Conservation (phyloP, 306 rosid species). For the Senna siamea region DNA sequence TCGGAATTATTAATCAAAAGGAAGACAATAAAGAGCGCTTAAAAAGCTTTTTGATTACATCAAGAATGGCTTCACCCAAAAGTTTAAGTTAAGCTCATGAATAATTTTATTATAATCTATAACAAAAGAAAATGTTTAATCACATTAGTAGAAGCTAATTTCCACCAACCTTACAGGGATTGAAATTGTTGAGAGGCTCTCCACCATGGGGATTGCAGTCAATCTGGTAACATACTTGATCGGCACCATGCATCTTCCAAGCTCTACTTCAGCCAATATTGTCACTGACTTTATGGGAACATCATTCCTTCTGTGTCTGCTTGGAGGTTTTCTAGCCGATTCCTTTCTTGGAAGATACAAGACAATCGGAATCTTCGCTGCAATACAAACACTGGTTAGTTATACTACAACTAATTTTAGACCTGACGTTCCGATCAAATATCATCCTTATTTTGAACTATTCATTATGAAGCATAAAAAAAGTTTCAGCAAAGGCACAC, state of each 20-base stretch:
- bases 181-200: constrained; percentile 43
- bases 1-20: background rate
- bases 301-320: constrained; percentile 79
- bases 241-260: constrained; percentile 86
- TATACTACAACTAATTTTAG: background rate
- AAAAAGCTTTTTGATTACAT: background rate
- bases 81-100: background rate
- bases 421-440: background rate
- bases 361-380: constrained; percentile 76
- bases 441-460: constrained; percentile 17
- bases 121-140: background rate
- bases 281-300: constrained; percentile 93
- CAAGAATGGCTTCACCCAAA: background rate
- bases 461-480: background rate
- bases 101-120: constrained; percentile 2
- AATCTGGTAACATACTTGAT: constrained; percentile 87
- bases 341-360: constrained; percentile 87
- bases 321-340: constrained; percentile 94
- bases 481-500: background rate
- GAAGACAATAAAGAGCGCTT: background rate
- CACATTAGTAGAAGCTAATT: background rate
- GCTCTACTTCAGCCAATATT: constrained; percentile 89
- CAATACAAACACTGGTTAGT: constrained; percentile 72
- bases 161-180: constrained; percentile 5
- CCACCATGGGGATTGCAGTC: constrained; percentile 93